Conservation (phyloP, 2,329 filamentous ascomycete species). For the Botrytis galanthina region DNA sequence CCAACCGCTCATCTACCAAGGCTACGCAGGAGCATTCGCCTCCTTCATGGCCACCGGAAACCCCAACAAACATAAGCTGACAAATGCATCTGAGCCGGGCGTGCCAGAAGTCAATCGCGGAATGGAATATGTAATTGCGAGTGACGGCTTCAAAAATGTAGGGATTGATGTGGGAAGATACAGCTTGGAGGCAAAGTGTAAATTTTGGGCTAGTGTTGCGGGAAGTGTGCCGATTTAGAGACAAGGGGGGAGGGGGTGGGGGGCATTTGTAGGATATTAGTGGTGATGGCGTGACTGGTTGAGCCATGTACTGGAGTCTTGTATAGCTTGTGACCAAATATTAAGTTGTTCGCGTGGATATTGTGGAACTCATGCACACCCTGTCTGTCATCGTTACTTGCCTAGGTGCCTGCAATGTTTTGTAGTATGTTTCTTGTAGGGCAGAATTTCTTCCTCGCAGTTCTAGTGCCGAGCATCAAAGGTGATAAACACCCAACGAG, state of each 20-base stretch:
- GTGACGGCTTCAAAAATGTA: slow-evolving; percentile 41
- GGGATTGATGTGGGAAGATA: slow-evolving; percentile 34
- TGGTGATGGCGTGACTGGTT: neutral
- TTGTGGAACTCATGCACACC: neutral
- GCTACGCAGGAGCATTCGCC: slow-evolving; percentile 57
- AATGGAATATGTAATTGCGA: slow-evolving; percentile 51
- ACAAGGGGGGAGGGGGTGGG: no score
- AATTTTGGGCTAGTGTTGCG: slow-evolving; percentile 52
- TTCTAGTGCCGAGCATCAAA: neutral
- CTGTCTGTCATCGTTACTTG: neutral
- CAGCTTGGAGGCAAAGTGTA: slow-evolving; percentile 46
- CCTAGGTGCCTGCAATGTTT: neutral
- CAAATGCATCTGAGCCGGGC: slow-evolving; percentile 42
- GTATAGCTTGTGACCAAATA: neutral
- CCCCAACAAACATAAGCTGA: slow-evolving; percentile 57
- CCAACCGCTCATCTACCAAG: slow-evolving; percentile 53
- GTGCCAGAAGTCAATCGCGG: slow-evolving; percentile 44
- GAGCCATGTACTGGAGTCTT: neutral
- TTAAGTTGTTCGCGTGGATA: neutral
- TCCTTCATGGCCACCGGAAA: slow-evolving; percentile 59
- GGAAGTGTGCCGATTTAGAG: slow-evolving; percentile 46
- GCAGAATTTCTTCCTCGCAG: neutral
- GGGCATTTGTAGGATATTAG: neutral
- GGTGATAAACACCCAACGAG: neutral
- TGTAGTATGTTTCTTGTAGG: neutral